Evolutionary conservation across 23 red algal genomes (phyloP).

Genomic region (Agarophyton chilense): DNA sequence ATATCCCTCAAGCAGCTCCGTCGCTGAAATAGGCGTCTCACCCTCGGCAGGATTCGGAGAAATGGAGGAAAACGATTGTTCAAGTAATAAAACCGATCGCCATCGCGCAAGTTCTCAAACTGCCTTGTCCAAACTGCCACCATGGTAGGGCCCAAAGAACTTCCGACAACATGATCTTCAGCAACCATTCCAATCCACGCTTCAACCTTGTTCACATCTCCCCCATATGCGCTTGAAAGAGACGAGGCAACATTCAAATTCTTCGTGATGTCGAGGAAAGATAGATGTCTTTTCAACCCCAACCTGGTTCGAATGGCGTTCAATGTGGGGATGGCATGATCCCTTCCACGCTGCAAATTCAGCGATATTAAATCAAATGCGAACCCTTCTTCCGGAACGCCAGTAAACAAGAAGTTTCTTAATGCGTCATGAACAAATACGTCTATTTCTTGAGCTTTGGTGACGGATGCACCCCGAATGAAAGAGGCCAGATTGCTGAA

Average conservation of each 20-base stretch:
- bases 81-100: constrained; percentile 70
- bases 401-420: constrained; percentile 66
- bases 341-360: constrained; percentile 74
- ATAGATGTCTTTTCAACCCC: not conserved
- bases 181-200: constrained; percentile 52
- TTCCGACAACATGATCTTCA: constrained; percentile 47
- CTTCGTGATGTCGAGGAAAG: constrained; percentile 32
- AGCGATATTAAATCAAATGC: constrained; percentile 69
- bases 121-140: constrained; percentile 33
- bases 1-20: constrained; percentile 15
- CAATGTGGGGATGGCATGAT: constrained; percentile 47
- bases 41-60: not conserved
- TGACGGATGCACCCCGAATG: constrained; percentile 24
- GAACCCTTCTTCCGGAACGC: constrained; percentile 44
- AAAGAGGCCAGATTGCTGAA: constrained; percentile 43
- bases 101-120: constrained; percentile 56
- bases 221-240: constrained; percentile 13
- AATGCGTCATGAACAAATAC: constrained; percentile 47
- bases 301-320: constrained; percentile 30
- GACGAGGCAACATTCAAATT: constrained; percentile 8
- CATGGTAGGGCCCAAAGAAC: constrained; percentile 39
- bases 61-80: not conserved
- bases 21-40: not conserved
- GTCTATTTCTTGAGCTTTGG: constrained; percentile 63
- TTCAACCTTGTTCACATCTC: constrained; percentile 60